phyloP scores from a whole-genome alignment of 768 basidiomycete species.

The Mycena venus region DNA sequence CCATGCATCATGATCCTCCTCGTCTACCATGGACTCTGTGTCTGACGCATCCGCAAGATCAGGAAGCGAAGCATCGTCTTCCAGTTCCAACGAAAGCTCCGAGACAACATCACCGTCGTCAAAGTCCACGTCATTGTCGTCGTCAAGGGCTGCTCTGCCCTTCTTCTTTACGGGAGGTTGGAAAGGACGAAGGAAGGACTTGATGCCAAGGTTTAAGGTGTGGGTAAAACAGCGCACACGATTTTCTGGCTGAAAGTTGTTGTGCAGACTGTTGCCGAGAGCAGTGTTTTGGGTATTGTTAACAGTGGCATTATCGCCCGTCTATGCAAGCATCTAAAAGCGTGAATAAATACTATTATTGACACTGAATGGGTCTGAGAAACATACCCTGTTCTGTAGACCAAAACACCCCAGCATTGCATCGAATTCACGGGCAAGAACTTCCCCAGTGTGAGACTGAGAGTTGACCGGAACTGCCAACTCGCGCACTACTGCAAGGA shows the following conservation, averaged over 20 bases:
- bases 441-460: conserved; percentile 41
- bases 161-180: background rate
- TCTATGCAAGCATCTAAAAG: conserved; percentile 15
- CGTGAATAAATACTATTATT: background rate
- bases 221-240: conserved; percentile 9
- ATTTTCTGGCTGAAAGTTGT: conserved; percentile 11
- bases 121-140: background rate
- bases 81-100: background rate
- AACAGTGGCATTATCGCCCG: conserved; percentile 41
- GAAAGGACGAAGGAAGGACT: conserved; percentile 5
- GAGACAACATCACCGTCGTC: no score
- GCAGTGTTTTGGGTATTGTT: conserved; percentile 44
- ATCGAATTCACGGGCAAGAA: conserved; percentile 36
- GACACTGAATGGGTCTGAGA: no score
- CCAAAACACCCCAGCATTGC: no score
- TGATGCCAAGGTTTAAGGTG: background rate
- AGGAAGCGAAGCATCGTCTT: background rate
- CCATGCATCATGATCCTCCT: background rate
- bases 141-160: background rate
- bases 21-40: background rate
- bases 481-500: no score
- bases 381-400: no score
- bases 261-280: conserved; percentile 25
- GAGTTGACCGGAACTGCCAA: no score
- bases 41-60: background rate